Conservation (phyloP, 805 yeast species). For the Barnettozyma sp. region DNA sequence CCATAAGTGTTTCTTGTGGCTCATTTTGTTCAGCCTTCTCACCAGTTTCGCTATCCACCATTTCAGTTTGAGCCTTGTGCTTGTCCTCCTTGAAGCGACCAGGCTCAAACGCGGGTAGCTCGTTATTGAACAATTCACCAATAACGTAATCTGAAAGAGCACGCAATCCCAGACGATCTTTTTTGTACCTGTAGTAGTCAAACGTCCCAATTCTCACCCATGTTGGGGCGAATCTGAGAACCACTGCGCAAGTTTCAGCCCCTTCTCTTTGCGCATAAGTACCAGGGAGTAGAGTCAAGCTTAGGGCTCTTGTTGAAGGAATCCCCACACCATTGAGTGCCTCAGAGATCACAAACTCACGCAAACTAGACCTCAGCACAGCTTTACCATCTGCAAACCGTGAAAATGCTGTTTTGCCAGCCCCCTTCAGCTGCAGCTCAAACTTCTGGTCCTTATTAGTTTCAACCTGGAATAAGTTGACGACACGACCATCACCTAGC, state of each 20-base stretch:
- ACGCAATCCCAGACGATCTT: conserved; percentile 57
- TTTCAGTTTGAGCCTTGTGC: conserved; percentile 20
- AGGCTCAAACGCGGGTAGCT: conserved; percentile 24
- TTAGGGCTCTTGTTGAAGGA: conserved; percentile 79
- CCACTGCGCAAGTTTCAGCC: conserved; percentile 78
- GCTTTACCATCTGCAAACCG: conserved; percentile 98
- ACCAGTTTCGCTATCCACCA: too few relatives aligned
- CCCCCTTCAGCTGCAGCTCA: conserved; percentile 83
- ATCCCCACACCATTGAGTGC: conserved; percentile 73
- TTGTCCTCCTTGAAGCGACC: conserved; percentile 20
- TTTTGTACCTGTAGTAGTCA: conserved; percentile 71
- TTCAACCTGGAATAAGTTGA: conserved; percentile 66
- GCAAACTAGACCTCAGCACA: conserved; percentile 74
- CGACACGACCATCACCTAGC: conserved; percentile 91
- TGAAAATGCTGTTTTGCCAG: conserved; percentile 87
- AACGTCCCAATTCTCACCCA: conserved; percentile 90
- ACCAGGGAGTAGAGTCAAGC: conserved; percentile 64
- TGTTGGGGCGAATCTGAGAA: conserved; percentile 71
- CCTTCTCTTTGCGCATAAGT: conserved; percentile 68
- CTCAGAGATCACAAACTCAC: conserved; percentile 85
- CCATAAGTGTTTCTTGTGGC: conserved; percentile 13
- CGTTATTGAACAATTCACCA: conserved; percentile 44
- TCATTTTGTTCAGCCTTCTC: conserved; percentile 16
- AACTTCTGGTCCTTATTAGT: conserved; percentile 34
- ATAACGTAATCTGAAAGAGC: conserved; percentile 68